Base-by-base conservation (phyloP, 2,329 filamentous ascomycete species). In the Dactylellina drechsleri region DNA sequence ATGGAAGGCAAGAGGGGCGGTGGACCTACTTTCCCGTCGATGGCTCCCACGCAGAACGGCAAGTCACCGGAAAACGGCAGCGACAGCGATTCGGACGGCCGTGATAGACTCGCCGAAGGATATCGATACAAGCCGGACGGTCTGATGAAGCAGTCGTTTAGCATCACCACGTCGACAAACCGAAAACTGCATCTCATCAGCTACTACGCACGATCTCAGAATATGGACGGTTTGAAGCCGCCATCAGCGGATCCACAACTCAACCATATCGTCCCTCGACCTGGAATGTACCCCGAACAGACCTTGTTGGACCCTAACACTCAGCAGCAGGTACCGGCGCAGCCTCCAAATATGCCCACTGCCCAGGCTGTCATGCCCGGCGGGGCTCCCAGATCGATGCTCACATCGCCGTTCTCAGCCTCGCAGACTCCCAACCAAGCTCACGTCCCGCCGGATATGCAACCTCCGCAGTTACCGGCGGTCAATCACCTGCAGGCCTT, bases 111-210 rank as follows among this genome's bases (percentile, higher is more conserved):
- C 80, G 92, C 92, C 0, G 93, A 97, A 81, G 93, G 93, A 49
- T 97, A 97, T 82, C 86, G 92, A 77, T 97, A 97, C 84, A 99
- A 97, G 85, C 92, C 91, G 8, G 95, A 99, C 80, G 95, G 95
- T 0, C 87, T 99, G 2, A 97, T 98, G 93, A 99, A 99, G 87
- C 95, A 99, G 83, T 98, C 95, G 0, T 99, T 98, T 86, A 98
- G 94, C 84, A 98, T 99, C 83, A 97, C 93, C 20, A 98, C 95
- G 0, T 92, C 91, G 0, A 89, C 86, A 43, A 88, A 92, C 77
- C 93, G 97, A 80, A 95, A 98, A 81, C 88, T 99, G 1, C 95
- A 99, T 83, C 87, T 99, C 60, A 99, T 99, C 83, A 97, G 94
- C 79, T 99, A 99, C 84, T 98, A 93, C 83, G 91, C 93, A 2